These are phyloP conservation scores for Metarhizium humberi DNA, from an alignment of 2,329 filamentous ascomycete genomes.

Conservation along the genomic window DNA sequence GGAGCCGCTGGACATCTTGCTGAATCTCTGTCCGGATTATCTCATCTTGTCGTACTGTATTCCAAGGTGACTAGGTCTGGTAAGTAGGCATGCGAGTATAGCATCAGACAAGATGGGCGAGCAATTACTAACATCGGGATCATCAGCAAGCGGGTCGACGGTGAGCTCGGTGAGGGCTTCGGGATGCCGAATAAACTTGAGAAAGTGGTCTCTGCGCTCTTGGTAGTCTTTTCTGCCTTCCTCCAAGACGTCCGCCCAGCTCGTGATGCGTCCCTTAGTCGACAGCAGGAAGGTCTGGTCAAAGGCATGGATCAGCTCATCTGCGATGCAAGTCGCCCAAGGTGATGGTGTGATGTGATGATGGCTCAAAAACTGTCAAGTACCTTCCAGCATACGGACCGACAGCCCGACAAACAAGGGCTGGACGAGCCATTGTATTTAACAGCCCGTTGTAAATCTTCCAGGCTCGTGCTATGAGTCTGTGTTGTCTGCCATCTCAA, in stretches of 20 bases:
- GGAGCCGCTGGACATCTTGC: slow-evolving; percentile 90
- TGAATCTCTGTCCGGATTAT: slow-evolving; percentile 76
- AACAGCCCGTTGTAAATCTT: slow-evolving; percentile 56
- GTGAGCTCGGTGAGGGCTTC: slow-evolving; percentile 63
- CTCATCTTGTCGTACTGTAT: slow-evolving; percentile 77
- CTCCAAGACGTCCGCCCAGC: slow-evolving; percentile 59
- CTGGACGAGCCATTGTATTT: slow-evolving; percentile 48
- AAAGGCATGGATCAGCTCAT: slow-evolving; percentile 7
- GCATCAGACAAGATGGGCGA: background rate
- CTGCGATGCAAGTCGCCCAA: slow-evolving; percentile 2
- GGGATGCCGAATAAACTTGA: slow-evolving; percentile 76
- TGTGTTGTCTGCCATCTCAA: slow-evolving; percentile 59
- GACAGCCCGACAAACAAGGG: slow-evolving; percentile 62
- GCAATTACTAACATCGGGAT: slow-evolving; percentile 42
- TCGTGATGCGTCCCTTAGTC: slow-evolving; percentile 50
- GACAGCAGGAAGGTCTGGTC: slow-evolving; percentile 71
- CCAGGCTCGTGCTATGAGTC: slow-evolving; percentile 44
- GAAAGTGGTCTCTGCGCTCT: slow-evolving; percentile 61
- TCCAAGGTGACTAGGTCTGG: slow-evolving; percentile 69
- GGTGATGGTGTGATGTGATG: background rate
- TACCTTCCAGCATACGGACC: slow-evolving; percentile 91
- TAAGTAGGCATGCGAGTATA: background rate
- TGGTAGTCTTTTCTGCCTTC: slow-evolving; percentile 67
- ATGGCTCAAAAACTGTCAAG: background rate
- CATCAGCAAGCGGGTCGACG: slow-evolving; percentile 79